These are phyloP conservation scores for Apiospora rasikravindrae DNA, from an alignment of 2,329 filamentous ascomycete species.

Conservation along the genomic window DNA sequence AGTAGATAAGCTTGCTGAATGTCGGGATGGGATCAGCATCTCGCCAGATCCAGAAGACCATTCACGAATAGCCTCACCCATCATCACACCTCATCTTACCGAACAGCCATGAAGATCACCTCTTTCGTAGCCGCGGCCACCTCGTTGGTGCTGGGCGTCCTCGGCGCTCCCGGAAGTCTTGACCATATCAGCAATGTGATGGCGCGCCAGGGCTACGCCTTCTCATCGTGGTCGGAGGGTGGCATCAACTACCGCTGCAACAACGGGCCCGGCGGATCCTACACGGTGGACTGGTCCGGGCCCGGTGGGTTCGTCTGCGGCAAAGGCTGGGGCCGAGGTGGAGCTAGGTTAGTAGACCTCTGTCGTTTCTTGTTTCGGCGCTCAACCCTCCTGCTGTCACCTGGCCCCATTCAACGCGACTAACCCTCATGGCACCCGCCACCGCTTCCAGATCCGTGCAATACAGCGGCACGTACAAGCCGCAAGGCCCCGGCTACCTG, in stretches of 20 bases:
- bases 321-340: slow-evolving; percentile 63
- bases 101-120: background rate
- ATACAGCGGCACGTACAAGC: slow-evolving; percentile 44
- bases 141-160: slow-evolving; percentile 30
- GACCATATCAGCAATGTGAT: background rate
- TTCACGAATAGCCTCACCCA: background rate
- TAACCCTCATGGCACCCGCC: background rate
- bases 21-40: background rate
- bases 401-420: background rate
- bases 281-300: slow-evolving; percentile 50
- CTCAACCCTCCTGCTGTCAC: background rate
- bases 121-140: slow-evolving; percentile 23
- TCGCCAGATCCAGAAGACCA: background rate
- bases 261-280: slow-evolving; percentile 47
- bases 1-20: background rate
- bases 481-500: slow-evolving; percentile 51
- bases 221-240: slow-evolving; percentile 50
- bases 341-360: slow-evolving; percentile 46
- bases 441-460: slow-evolving; percentile 35
- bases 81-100: background rate
- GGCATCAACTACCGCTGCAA: slow-evolving; percentile 46
- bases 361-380: background rate
- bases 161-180: background rate
- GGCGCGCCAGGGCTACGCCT: slow-evolving; percentile 42
- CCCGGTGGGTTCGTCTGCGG: slow-evolving; percentile 61